A percentile compares a stretch with the other conserved stretches of the same genome.
phyloP scores from a whole-genome alignment of 176 grass and related monocot species.

The Neostapfia colusana region DNA sequence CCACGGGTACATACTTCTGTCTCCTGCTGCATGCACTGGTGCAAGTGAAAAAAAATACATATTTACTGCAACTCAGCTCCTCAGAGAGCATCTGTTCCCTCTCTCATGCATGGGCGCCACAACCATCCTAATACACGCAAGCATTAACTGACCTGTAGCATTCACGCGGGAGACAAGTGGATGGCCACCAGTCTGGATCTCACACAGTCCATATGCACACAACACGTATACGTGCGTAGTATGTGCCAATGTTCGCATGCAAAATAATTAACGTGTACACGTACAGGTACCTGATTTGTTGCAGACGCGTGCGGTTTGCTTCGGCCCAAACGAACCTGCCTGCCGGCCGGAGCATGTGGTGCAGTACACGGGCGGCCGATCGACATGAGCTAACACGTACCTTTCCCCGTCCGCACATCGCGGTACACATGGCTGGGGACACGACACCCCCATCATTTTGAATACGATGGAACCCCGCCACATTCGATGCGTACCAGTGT shows the following conservation, averaged over 20 bases:
- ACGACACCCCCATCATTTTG: slow-evolving; percentile 18
- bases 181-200: not conserved
- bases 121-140: not conserved
- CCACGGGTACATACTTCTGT: slow-evolving; percentile 48
- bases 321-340: not conserved
- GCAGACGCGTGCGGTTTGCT: not conserved
- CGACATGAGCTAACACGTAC: slow-evolving; percentile 49
- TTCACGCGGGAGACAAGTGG: not conserved
- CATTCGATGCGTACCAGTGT: slow-evolving; percentile 21
- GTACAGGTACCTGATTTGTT: not conserved
- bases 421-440: slow-evolving; percentile 4
- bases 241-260: not conserved
- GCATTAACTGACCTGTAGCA: not conserved
- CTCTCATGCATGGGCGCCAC: slow-evolving; percentile 6
- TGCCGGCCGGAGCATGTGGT: not conserved
- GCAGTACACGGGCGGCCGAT: slow-evolving; percentile 10
- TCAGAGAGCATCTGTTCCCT: slow-evolving; percentile 24
- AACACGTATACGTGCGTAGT: not conserved
- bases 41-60: slow-evolving; percentile 34
- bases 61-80: slow-evolving; percentile 39
- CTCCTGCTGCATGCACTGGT: slow-evolving; percentile 19
- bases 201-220: not conserved
- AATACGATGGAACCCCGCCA: slow-evolving; percentile 40
- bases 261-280: not conserved
- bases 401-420: slow-evolving; percentile 33